Evolutionary conservation across 1,139 yeast genomes (phyloP).

Genomic region (Wickerhamomyces sp.): DNA sequence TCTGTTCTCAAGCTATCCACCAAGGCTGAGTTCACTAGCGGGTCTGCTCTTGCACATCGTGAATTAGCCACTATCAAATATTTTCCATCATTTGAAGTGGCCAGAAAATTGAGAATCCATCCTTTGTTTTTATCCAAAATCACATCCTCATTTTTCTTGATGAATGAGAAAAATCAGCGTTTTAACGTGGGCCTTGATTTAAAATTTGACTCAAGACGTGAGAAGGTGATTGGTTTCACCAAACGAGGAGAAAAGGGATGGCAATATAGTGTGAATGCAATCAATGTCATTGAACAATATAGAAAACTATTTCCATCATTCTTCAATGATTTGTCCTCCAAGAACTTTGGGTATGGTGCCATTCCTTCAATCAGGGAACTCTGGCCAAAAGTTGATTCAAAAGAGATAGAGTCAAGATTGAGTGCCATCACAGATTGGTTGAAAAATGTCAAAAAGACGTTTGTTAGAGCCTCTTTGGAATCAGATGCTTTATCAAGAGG

Average conservation of each 20-base stretch:
- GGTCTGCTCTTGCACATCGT: slow-evolving; percentile 48
- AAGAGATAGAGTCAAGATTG: slow-evolving; percentile 40
- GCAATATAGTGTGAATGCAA: slow-evolving; percentile 80
- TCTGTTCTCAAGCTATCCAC: slow-evolving; percentile 49
- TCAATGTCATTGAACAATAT: slow-evolving; percentile 61
- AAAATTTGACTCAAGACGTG: slow-evolving; percentile 74
- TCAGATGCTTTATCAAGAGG: slow-evolving; percentile 73
- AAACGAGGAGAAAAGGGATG: slow-evolving; percentile 64
- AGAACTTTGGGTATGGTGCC: slow-evolving; percentile 25
- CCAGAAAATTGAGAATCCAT: slow-evolving; percentile 51
- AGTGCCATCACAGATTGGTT: slow-evolving; percentile 52
- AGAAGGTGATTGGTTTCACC: slow-evolving; percentile 86
- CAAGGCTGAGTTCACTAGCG: slow-evolving; percentile 57
- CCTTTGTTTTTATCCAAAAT: slow-evolving; percentile 70
- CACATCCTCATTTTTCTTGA: slow-evolving; percentile 67
- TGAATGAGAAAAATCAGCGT: slow-evolving; percentile 46
- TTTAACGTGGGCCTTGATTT: slow-evolving; percentile 81
- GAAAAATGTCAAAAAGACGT: slow-evolving; percentile 46
- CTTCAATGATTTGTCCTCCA: slow-evolving; percentile 35
- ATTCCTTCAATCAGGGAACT: slow-evolving; percentile 40
- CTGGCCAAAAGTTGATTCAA: slow-evolving; percentile 29
- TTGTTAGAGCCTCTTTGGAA: slow-evolving; percentile 67
- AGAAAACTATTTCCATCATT: slow-evolving; percentile 55
- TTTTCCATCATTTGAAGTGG: slow-evolving; percentile 62
- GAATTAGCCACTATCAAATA: slow-evolving; percentile 58